Evolutionary conservation across 768 basidiomycete species (phyloP).

Genomic region (Kondoa subrosea): DNA sequence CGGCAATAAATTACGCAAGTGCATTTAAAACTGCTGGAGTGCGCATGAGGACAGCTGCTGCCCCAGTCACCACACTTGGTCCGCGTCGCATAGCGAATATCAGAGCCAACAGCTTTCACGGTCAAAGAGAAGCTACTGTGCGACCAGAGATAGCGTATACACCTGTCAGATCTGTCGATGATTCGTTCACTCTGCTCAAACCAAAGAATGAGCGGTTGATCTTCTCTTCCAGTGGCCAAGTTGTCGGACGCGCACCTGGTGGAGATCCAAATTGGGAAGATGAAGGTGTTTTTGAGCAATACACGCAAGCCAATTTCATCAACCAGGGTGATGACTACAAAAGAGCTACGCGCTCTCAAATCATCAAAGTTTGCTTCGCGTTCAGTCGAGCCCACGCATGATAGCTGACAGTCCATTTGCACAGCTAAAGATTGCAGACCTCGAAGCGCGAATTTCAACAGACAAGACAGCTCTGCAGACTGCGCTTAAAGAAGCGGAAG

Average conservation of each 20-base stretch:
- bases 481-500: slow-evolving; percentile 56
- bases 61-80: not conserved
- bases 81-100: not conserved
- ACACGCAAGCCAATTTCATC: not conserved
- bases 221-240: not conserved
- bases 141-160: not conserved
- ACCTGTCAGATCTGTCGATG: not conserved
- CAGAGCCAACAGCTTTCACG: not conserved
- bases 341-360: slow-evolving; percentile 5
- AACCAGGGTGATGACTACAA: not conserved
- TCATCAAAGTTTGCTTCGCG: not conserved
- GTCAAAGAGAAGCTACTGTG: not conserved
- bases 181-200: not conserved
- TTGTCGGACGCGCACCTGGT: not conserved
- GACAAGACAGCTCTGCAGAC: slow-evolving; percentile 47
- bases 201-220: not conserved
- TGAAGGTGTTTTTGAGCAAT: slow-evolving; percentile 4
- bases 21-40: slow-evolving; percentile 73
- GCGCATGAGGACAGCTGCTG: slow-evolving; percentile 44
- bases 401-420: not conserved
- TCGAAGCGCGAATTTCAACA: slow-evolving; percentile 45
- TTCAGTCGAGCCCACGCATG: not conserved
- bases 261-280: slow-evolving; percentile 3
- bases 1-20: slow-evolving; percentile 81
- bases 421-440: slow-evolving; percentile 44